A percentile compares a stretch with the other conserved stretches of the same genome.
Evolutionary conservation across 2,329 filamentous ascomycete species (phyloP).

Genomic region (Drechslerella stenobrocha): DNA sequence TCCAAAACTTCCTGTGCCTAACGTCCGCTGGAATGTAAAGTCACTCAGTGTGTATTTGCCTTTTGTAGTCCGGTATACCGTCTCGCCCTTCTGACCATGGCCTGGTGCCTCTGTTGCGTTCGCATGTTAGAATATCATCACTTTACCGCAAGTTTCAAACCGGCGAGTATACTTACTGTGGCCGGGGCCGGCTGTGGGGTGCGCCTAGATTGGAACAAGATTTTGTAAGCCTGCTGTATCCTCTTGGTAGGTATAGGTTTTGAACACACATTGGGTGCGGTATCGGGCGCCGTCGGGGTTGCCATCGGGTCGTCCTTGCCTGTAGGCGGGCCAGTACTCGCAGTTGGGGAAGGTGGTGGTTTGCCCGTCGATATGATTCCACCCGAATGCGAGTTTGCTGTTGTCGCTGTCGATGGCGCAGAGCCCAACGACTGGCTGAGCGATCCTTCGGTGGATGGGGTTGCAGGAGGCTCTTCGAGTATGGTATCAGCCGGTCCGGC

Average conservation of each 20-base stretch:
- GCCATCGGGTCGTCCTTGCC: slow-evolving; percentile 52
- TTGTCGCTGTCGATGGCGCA: slow-evolving; percentile 53
- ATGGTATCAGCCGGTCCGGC: slow-evolving; percentile 52
- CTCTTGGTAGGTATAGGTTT: not conserved
- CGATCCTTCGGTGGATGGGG: slow-evolving; percentile 51
- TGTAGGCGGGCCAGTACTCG: slow-evolving; percentile 50
- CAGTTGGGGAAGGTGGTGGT: slow-evolving; percentile 50
- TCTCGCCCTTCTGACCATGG: slow-evolving; percentile 53
- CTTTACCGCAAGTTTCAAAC: not conserved
- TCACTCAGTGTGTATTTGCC: slow-evolving; percentile 94
- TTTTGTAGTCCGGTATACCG: slow-evolving; percentile 72
- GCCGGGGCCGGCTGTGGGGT: slow-evolving; percentile 45
- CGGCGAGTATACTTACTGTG: slow-evolving; percentile 55
- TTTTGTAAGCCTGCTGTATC: not conserved
- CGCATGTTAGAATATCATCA: slow-evolving; percentile 1
- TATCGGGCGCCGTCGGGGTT: slow-evolving; percentile 53
- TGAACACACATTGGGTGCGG: slow-evolving; percentile 11
- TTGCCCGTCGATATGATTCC: slow-evolving; percentile 50
- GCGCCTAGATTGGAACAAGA: not conserved
- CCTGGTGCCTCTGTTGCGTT: slow-evolving; percentile 55
- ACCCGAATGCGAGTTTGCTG: slow-evolving; percentile 48
- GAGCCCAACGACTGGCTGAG: slow-evolving; percentile 53
- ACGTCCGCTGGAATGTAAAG: slow-evolving; percentile 84
- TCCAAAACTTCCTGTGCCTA: slow-evolving; percentile 96
- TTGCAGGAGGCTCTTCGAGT: slow-evolving; percentile 37